Percentiles rank a stretch among this genome's conserved stretches.
Evolutionary conservation across 2,329 filamentous ascomycete species (phyloP).

Genomic region (Aspergillus sp.): DNA sequence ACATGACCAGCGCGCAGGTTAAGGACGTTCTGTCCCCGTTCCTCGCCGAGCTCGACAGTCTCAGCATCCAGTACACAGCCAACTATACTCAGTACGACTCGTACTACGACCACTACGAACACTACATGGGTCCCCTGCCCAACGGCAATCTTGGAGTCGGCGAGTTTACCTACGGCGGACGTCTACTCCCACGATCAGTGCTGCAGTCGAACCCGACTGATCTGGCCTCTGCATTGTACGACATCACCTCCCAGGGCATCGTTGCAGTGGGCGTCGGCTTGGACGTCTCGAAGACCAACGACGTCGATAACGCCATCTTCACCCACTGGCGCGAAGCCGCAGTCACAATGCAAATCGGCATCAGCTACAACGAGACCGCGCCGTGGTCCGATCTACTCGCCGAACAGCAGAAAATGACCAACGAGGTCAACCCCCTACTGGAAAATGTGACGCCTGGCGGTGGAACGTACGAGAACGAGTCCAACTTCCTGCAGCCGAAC

Average conservation of each 20-base stretch:
- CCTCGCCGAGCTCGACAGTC: conserved; percentile 37
- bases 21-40: conserved; percentile 49
- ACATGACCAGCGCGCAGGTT: conserved; percentile 47
- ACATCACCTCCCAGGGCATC: conserved; percentile 34
- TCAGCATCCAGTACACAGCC: conserved; percentile 35
- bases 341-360: conserved; percentile 36
- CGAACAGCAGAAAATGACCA: conserved; percentile 39
- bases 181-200: conserved; percentile 36
- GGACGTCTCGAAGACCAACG: conserved; percentile 38
- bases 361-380: conserved; percentile 40
- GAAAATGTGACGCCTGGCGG: conserved; percentile 40
- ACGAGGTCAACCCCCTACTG: conserved; percentile 40
- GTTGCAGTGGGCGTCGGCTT: conserved; percentile 40
- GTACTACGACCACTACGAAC: conserved; percentile 38
- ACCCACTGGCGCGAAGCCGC: conserved; percentile 41
- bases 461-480: conserved; percentile 47
- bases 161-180: conserved; percentile 31
- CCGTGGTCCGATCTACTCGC: conserved; percentile 37
- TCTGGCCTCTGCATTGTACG: conserved; percentile 33
- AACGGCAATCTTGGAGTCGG: conserved; percentile 29
- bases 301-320: conserved; percentile 42
- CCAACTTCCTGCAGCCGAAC: conserved; percentile 41
- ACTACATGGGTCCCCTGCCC: conserved; percentile 31
- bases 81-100: conserved; percentile 29
- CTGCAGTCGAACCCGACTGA: conserved; percentile 30